phyloP scores from a whole-genome alignment of 805 yeast genomes.

The Candida mattraensis region DNA sequence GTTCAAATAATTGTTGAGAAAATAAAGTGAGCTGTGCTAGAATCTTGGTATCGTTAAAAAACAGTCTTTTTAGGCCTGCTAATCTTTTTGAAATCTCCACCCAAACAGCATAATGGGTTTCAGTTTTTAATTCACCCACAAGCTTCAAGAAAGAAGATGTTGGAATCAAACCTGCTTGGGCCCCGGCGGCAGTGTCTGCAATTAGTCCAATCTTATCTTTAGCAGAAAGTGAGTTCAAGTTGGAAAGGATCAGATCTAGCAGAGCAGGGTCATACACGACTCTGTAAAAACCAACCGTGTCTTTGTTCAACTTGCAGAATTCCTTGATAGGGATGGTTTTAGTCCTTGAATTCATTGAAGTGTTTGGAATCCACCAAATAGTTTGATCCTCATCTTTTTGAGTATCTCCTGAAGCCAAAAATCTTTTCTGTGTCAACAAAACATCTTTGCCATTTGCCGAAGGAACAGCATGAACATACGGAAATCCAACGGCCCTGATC shows the following conservation, averaged over 20 bases:
- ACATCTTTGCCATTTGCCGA: slow-evolving; percentile 37
- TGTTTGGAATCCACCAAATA: slow-evolving; percentile 59
- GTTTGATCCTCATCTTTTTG: slow-evolving; percentile 55
- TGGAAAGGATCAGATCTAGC: slow-evolving; percentile 40
- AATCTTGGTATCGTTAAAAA: slow-evolving; percentile 36
- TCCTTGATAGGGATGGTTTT: slow-evolving; percentile 17
- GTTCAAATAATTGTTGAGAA: slow-evolving; percentile 32
- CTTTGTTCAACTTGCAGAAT: slow-evolving; percentile 47
- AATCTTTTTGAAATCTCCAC: slow-evolving; percentile 47
- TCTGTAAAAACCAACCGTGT: slow-evolving; percentile 53
- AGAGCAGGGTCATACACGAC: slow-evolving; percentile 49
- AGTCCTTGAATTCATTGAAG: slow-evolving; percentile 23
- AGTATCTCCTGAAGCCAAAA: slow-evolving; percentile 60
- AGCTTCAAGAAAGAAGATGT: slow-evolving; percentile 47
- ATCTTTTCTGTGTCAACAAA: slow-evolving; percentile 55
- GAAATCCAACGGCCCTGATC: slow-evolving; percentile 76
- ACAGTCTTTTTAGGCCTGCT: slow-evolving; percentile 34
- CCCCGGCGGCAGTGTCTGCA: slow-evolving; percentile 51
- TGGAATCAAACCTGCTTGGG: slow-evolving; percentile 44
- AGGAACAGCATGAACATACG: slow-evolving; percentile 52
- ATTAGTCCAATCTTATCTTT: slow-evolving; percentile 54
- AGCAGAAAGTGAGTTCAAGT: slow-evolving; percentile 39
- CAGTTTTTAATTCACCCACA: slow-evolving; percentile 35
- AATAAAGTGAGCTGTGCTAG: slow-evolving; percentile 34
- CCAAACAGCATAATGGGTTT: slow-evolving; percentile 53